Conservation (phyloP, 1,284 basidiomycete genomes). For the Cutaneotrichosporon sp. region DNA sequence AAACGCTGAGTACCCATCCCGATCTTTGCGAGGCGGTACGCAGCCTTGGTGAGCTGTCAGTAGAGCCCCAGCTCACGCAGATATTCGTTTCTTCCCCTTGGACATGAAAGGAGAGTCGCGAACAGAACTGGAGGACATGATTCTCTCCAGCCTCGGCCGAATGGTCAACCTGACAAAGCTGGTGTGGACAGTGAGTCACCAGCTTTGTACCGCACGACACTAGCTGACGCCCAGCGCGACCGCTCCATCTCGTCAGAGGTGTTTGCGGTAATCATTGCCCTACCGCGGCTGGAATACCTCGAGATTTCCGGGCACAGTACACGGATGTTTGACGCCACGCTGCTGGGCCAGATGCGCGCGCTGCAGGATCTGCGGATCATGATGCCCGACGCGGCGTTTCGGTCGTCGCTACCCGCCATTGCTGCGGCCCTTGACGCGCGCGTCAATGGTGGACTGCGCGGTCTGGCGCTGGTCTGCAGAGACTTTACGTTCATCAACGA, state of each 20-base stretch:
- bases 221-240: constrained; percentile 31
- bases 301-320: constrained; percentile 45
- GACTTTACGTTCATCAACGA: constrained; percentile 26
- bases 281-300: constrained; percentile 26
- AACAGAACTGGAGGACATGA: constrained; percentile 31
- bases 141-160: constrained; percentile 24
- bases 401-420: constrained; percentile 23
- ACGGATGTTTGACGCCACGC: constrained; percentile 31
- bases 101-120: constrained; percentile 31
- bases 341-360: constrained; percentile 25
- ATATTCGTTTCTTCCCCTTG: constrained; percentile 44
- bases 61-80: constrained; percentile 14
- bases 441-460: constrained; percentile 26
- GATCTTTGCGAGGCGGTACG: constrained; percentile 34
- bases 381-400: constrained; percentile 40
- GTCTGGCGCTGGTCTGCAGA: constrained; percentile 35
- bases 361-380: constrained; percentile 42
- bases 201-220: background rate
- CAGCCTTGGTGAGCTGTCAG: constrained; percentile 30
- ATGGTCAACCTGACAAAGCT: constrained; percentile 39
- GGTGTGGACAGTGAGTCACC: constrained; percentile 41
- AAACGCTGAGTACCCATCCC: constrained; percentile 26
- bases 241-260: constrained; percentile 34
- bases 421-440: constrained; percentile 21
- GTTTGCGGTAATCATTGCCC: constrained; percentile 27